Evolutionary conservation across 768 basidiomycete species (phyloP).

Genomic region (Boletus eberwhitei): DNA sequence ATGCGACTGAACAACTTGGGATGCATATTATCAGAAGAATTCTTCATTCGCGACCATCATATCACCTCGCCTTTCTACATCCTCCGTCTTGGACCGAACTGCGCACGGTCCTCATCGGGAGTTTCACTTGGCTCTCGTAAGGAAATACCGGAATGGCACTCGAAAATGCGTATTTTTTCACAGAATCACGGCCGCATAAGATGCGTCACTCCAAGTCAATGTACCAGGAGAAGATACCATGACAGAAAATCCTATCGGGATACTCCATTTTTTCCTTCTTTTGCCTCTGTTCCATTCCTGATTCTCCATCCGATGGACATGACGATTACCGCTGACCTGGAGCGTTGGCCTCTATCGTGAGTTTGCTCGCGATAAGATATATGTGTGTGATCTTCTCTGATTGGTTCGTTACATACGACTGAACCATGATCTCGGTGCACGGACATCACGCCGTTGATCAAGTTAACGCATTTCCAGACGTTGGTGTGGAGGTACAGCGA

Average conservation of each 20-base stretch:
- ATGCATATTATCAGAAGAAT: not conserved
- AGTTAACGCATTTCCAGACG: not conserved
- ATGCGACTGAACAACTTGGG: not conserved
- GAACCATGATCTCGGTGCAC: not conserved
- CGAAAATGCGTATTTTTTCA: not conserved
- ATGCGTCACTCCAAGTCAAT: not conserved
- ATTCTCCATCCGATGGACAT: constrained; percentile 10
- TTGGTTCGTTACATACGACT: not conserved
- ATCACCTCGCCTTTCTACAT: not conserved
- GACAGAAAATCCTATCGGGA: constrained; percentile 5
- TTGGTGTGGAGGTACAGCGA: not conserved
- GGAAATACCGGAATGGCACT: not conserved
- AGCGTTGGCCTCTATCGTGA: not conserved
- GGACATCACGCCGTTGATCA: not conserved
- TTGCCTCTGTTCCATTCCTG: constrained; percentile 2
- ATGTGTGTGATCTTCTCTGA: not conserved
- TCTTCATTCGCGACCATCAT: not conserved
- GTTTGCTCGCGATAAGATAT: not conserved
- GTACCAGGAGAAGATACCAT: not conserved
- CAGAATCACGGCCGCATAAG: not conserved
- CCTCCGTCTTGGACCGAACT: not conserved
- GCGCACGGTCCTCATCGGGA: not conserved
- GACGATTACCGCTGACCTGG: not conserved
- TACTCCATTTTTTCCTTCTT: not conserved
- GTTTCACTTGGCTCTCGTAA: not conserved